Conservation (phyloP, 176 grass and related monocot genomes). For the Lolium perenne region DNA sequence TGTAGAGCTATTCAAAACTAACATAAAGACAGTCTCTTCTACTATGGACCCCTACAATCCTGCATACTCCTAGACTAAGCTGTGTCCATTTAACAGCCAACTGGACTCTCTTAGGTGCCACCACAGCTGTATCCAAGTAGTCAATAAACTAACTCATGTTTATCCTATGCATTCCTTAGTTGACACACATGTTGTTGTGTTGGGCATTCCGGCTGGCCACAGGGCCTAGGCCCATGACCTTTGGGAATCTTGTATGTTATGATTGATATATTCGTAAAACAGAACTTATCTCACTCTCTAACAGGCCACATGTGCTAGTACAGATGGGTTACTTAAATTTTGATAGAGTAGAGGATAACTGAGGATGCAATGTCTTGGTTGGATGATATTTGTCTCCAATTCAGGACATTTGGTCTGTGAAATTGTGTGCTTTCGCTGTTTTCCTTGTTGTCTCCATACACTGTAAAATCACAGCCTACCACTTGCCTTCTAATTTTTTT, state of each 20-base stretch:
- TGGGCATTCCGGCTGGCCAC: not conserved
- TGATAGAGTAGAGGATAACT: constrained; percentile 19
- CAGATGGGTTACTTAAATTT: not conserved
- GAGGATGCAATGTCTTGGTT: constrained; percentile 20
- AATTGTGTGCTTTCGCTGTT: not conserved
- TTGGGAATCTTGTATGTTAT: constrained; percentile 15
- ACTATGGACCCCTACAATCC: not conserved
- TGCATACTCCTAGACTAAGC: not conserved
- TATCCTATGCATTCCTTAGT: not conserved
- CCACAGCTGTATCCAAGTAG: not conserved
- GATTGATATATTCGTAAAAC: constrained; percentile 3
- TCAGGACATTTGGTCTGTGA: not conserved
- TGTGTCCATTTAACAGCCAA: constrained; percentile 4
- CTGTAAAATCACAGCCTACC: not conserved
- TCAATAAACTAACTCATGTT: not conserved
- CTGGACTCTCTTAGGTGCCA: not conserved
- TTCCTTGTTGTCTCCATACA: not conserved
- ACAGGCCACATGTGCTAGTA: not conserved
- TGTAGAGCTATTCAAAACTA: too few relatives aligned
- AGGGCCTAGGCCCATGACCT: constrained; percentile 4
- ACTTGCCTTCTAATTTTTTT: not conserved
- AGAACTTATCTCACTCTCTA: not conserved
- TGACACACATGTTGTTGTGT: not conserved
- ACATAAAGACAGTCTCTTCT: too few relatives aligned
- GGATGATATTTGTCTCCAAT: constrained; percentile 20